Conservation (phyloP, 176 grass and related monocot species). For the Oryza coarctata region DNA sequence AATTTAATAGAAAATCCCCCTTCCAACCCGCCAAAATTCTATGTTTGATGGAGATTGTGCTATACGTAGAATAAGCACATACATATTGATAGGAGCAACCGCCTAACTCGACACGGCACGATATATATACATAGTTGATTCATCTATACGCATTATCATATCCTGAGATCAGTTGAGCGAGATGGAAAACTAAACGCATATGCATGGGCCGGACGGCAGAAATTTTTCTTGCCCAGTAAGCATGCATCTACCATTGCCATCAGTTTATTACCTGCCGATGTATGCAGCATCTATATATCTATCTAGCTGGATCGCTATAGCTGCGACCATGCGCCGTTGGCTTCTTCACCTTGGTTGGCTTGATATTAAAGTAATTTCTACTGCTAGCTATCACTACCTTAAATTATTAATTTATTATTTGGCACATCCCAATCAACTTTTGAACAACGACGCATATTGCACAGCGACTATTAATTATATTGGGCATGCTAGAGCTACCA, state of each 20-base stretch:
- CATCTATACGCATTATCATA: neutral
- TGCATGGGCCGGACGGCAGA: neutral
- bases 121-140: neutral
- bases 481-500: neutral
- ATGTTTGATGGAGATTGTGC: too few relatives aligned
- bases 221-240: too few relatives aligned
- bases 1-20: too few relatives aligned
- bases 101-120: neutral
- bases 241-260: neutral
- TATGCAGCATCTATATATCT: too few relatives aligned
- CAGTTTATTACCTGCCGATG: neutral
- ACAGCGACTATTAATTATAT: neutral
- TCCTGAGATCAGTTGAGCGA: neutral
- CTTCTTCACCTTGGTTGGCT: neutral
- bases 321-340: neutral
- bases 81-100: neutral
- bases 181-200: neutral
- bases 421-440: constrained; percentile 19
- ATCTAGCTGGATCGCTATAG: too few relatives aligned
- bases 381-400: neutral
- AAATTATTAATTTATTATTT: neutral
- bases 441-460: neutral
- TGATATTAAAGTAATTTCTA: neutral
- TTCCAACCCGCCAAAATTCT: too few relatives aligned
- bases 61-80: too few relatives aligned